A percentile compares a stretch with the other conserved stretches of the same genome.
phyloP scores from a whole-genome alignment of 805 yeast genomes.

The Wickerhamomyces chaumierensis region DNA sequence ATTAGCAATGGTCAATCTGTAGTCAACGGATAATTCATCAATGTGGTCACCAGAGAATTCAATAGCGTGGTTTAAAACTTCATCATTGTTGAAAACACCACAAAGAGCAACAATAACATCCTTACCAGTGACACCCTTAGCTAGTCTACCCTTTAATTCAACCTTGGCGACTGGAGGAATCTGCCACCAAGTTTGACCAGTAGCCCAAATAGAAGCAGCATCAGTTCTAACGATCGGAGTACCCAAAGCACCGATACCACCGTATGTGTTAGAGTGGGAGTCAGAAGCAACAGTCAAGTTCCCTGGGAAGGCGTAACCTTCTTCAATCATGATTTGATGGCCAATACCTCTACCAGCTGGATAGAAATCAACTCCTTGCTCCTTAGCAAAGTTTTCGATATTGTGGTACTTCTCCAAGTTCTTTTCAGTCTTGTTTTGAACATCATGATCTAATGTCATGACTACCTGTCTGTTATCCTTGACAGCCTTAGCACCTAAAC shows the following conservation, averaged over 20 bases:
- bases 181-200: slow-evolving; percentile 99
- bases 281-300: slow-evolving; percentile 94
- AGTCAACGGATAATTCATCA: slow-evolving; percentile 59
- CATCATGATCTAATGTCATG: slow-evolving; percentile 95
- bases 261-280: slow-evolving; percentile 95
- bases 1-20: slow-evolving; percentile 86
- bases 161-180: slow-evolving; percentile 97
- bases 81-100: slow-evolving; percentile 86
- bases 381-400: slow-evolving; percentile 80
- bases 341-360: slow-evolving; percentile 99
- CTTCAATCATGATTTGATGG: slow-evolving; percentile 98
- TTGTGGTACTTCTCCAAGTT: slow-evolving; percentile 80
- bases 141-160: slow-evolving; percentile 71
- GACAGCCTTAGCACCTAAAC: slow-evolving; percentile 79
- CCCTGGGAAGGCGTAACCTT: slow-evolving; percentile 94
- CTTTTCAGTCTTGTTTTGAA: slow-evolving; percentile 84
- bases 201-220: slow-evolving; percentile 99
- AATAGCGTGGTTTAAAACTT: slow-evolving; percentile 86
- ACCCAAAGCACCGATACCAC: slow-evolving; percentile 92
- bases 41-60: slow-evolving; percentile 85
- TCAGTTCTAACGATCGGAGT: slow-evolving; percentile 98
- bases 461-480: slow-evolving; percentile 86
- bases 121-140: slow-evolving; percentile 86
- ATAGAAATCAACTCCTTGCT: slow-evolving; percentile 90
- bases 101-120: slow-evolving; percentile 95